Evolutionary conservation across 805 yeast genomes (phyloP).

Genomic region (Nakazawaea laoshanensis): DNA sequence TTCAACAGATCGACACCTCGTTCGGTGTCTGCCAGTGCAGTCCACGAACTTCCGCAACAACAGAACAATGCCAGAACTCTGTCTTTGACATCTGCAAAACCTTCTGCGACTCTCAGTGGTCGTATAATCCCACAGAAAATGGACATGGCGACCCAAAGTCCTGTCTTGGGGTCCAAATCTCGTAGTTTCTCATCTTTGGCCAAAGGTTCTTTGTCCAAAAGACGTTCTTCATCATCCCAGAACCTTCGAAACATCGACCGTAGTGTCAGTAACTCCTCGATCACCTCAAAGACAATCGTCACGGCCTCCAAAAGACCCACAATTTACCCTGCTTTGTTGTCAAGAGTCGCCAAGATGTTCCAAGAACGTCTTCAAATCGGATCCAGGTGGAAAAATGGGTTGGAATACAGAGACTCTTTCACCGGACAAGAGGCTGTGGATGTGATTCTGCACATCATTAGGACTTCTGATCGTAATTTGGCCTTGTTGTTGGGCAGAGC

Average conservation of each 20-base stretch:
- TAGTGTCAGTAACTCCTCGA: conserved; percentile 18
- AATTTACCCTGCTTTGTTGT: conserved; percentile 84
- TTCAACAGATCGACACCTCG: conserved; percentile 9
- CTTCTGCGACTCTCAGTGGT: conserved; percentile 29
- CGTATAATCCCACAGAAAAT: conserved; percentile 37
- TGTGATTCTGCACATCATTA: conserved; percentile 72
- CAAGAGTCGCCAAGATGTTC: conserved; percentile 76
- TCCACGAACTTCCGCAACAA: conserved; percentile 1
- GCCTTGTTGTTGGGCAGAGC: conserved; percentile 87
- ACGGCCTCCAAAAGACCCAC: conserved; percentile 49
- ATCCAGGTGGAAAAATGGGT: conserved; percentile 81
- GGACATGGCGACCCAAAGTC: conserved; percentile 20
- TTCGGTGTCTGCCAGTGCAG: conserved; percentile 10
- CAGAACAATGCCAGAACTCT: conserved; percentile 6
- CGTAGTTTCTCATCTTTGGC: conserved; percentile 34
- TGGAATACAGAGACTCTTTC: conserved; percentile 86
- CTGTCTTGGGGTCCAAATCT: conserved; percentile 33
- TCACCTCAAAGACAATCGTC: conserved; percentile 36
- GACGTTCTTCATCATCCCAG: conserved; percentile 26
- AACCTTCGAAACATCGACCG: conserved; percentile 22
- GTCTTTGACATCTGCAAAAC: conserved; percentile 16
- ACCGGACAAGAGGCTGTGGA: conserved; percentile 94
- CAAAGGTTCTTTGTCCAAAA: conserved; percentile 21
- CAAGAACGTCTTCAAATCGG: conserved; percentile 61
- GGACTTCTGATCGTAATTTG: conserved; percentile 85